These are phyloP conservation scores for Lignosus rhinocerotis DNA, from an alignment of 1,284 basidiomycete species.

Conservation along the genomic window DNA sequence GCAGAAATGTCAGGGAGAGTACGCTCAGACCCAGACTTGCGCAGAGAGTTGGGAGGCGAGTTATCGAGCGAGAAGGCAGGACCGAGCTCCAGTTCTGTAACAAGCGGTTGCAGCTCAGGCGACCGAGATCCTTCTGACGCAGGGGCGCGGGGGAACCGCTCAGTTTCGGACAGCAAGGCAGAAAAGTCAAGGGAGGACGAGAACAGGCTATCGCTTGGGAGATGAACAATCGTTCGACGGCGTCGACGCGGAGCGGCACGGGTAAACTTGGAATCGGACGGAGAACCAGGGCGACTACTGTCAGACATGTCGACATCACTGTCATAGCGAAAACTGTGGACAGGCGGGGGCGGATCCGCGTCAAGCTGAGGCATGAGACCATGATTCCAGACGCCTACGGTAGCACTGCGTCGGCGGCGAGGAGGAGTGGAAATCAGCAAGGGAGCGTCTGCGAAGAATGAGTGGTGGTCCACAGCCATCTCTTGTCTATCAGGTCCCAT, in stretches of 20 bases:
- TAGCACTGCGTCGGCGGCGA: constrained; percentile 22
- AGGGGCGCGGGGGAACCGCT: constrained; percentile 14
- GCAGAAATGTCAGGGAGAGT: background rate
- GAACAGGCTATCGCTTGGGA: constrained; percentile 37
- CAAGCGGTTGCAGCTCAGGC: constrained; percentile 1
- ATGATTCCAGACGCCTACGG: constrained; percentile 19
- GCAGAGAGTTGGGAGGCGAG: background rate
- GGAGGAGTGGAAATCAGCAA: constrained; percentile 35
- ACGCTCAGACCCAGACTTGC: background rate
- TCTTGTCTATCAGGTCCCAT: constrained; percentile 13
- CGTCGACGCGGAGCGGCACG: constrained; percentile 25
- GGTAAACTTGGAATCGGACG: constrained; percentile 10
- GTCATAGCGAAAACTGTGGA: constrained; percentile 18
- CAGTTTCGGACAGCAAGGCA: constrained; percentile 26
- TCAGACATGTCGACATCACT: constrained; percentile 26
- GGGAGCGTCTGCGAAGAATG: constrained; percentile 35
- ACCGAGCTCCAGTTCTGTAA: constrained; percentile 8
- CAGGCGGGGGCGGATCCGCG: constrained; percentile 18
- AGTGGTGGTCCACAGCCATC: constrained; percentile 24
- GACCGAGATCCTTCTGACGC: constrained; percentile 17
- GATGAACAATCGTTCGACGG: constrained; percentile 30
- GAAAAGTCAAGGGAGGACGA: constrained; percentile 38
- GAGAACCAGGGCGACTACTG: constrained; percentile 18
- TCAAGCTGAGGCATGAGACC: constrained; percentile 22
- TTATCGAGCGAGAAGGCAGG: constrained; percentile 17